Evolutionary conservation across 345 rosid species (phyloP).

Genomic region (Triadica sebifera): DNA sequence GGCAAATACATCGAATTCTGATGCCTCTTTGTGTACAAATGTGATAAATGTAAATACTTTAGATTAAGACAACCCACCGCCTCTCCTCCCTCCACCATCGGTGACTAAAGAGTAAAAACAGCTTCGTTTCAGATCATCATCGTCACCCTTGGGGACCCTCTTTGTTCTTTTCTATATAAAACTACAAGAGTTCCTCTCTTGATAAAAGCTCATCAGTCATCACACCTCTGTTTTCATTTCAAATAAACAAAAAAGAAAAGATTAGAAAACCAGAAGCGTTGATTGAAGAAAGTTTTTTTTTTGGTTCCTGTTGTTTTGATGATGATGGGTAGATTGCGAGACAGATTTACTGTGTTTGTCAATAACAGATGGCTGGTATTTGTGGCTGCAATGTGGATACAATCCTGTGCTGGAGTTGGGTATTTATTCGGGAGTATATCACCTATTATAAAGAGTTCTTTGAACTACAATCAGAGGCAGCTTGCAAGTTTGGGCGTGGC

Average conservation of each 20-base stretch:
- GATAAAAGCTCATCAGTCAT: background rate
- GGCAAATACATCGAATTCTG: background rate
- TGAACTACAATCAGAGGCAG: slow-evolving; percentile 82
- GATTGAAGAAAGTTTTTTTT: background rate
- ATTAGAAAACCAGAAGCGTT: background rate
- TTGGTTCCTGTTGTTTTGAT: background rate
- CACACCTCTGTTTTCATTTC: background rate
- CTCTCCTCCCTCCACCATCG: background rate
- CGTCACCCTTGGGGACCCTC: background rate
- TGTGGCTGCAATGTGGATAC: slow-evolving; percentile 99
- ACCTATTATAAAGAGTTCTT: slow-evolving; percentile 85
- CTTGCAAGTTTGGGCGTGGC: slow-evolving; percentile 87
- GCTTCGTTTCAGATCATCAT: background rate
- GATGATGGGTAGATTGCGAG: slow-evolving; percentile 47
- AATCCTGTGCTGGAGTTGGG: slow-evolving; percentile 92
- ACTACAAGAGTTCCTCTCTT: slow-evolving; percentile 1
- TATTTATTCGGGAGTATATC: slow-evolving; percentile 96
- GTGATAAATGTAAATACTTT: background rate
- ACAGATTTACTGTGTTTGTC: slow-evolving; percentile 48
- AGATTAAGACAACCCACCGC: background rate
- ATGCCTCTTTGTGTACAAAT: background rate
- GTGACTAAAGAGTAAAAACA: background rate
- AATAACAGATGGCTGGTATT: slow-evolving; percentile 94
- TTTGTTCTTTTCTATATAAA: slow-evolving; percentile 8
- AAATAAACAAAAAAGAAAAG: background rate